Conservation (phyloP, 2,329 filamentous ascomycete genomes). For the Penicillium concentricum region DNA sequence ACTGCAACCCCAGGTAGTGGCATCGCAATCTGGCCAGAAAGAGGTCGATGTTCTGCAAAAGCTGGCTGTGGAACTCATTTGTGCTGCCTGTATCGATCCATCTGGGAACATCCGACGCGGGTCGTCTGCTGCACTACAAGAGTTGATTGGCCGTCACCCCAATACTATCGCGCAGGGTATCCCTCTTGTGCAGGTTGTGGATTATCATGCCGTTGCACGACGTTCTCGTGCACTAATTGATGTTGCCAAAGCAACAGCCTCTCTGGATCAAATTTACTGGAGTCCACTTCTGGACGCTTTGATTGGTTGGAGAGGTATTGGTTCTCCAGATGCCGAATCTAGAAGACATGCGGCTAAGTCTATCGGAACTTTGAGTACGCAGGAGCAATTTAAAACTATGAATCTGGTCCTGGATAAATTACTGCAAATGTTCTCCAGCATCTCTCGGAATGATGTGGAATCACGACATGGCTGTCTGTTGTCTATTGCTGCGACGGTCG, state of each 20-base stretch:
- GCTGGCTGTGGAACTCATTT: constrained; percentile 76
- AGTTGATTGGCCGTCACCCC: constrained; percentile 89
- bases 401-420: constrained; percentile 34
- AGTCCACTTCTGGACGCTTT: constrained; percentile 68
- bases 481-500: constrained; percentile 39
- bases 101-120: constrained; percentile 91
- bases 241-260: constrained; percentile 68
- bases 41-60: constrained; percentile 62
- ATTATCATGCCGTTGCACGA: constrained; percentile 91
- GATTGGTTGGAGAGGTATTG: constrained; percentile 84
- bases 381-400: constrained; percentile 33
- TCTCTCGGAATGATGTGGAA: constrained; percentile 42
- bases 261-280: constrained; percentile 65
- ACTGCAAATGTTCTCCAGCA: constrained; percentile 34
- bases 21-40: constrained; percentile 28
- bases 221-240: constrained; percentile 76
- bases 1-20: constrained; percentile 48
- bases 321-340: constrained; percentile 71
- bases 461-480: constrained; percentile 47
- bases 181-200: constrained; percentile 79
- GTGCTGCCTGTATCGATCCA: constrained; percentile 80
- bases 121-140: constrained; percentile 88
- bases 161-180: constrained; percentile 82
- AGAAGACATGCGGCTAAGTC: constrained; percentile 69
- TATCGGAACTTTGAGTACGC: constrained; percentile 55